A percentile compares a stretch with the other conserved stretches of the same genome.
Evolutionary conservation across 78 protist genomes (phyloP).

Genomic region (Planoprotostelium fungivorum): DNA sequence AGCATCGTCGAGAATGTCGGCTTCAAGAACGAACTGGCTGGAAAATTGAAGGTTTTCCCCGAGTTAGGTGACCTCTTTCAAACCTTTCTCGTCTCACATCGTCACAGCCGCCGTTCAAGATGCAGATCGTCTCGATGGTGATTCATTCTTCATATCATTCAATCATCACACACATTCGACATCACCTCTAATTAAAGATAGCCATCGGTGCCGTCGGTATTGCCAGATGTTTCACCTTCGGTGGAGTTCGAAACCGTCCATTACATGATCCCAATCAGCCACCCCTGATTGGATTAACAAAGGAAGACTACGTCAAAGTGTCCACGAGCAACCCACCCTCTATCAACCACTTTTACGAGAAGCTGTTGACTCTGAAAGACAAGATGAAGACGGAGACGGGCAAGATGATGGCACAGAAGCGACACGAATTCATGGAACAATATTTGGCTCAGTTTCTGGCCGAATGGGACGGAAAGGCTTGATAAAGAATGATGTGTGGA

Average conservation of each 20-base stretch:
- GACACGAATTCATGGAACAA: conserved; percentile 57
- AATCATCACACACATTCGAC: not conserved
- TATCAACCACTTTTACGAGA: conserved; percentile 73
- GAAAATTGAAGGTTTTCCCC: not conserved
- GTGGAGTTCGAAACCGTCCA: conserved; percentile 8
- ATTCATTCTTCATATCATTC: not conserved
- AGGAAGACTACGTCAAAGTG: conserved; percentile 45
- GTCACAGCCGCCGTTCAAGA: conserved; percentile 61
- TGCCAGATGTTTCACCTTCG: conserved; percentile 45
- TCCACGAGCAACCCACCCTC: conserved; percentile 1
- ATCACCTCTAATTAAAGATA: not conserved
- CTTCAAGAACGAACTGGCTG: conserved; percentile 62
- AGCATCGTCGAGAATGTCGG: conserved; percentile 37
- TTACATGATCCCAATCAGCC: conserved; percentile 15
- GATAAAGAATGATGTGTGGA: too few species aligned
- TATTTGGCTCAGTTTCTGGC: conserved; percentile 42
- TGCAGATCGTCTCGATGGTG: conserved; percentile 75
- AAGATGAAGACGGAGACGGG: conserved; percentile 73
- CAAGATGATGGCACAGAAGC: conserved; percentile 26
- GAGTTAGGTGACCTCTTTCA: not conserved
- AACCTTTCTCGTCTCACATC: not conserved
- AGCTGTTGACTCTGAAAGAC: conserved; percentile 42
- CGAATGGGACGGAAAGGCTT: not conserved
- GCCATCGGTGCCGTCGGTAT: conserved; percentile 59
- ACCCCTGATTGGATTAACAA: conserved; percentile 17